phyloP scores from a whole-genome alignment of 768 basidiomycete species.

The Suillus clintonianus region DNA sequence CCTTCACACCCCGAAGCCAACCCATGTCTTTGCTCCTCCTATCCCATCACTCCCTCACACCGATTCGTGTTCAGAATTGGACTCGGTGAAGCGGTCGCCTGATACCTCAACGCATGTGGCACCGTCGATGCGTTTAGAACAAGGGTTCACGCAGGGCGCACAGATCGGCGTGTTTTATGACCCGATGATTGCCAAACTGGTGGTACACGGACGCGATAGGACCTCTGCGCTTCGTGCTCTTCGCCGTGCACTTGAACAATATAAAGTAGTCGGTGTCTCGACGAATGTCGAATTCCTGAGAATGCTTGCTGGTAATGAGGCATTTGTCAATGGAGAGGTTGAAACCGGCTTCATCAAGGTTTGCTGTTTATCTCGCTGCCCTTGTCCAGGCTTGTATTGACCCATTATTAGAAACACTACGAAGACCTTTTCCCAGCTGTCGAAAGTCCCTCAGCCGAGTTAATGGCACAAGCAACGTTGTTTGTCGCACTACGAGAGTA shows the following conservation, averaged over 20 bases:
- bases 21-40: conserved; percentile 62
- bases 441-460: conserved; percentile 54
- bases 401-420: conserved; percentile 69
- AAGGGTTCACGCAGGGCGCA: conserved; percentile 80
- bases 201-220: conserved; percentile 84
- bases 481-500: conserved; percentile 72
- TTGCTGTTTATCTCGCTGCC: conserved; percentile 17
- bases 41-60: conserved; percentile 16
- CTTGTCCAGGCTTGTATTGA: background rate
- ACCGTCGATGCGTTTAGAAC: conserved; percentile 81
- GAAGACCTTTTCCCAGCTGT: conserved; percentile 77
- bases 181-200: conserved; percentile 90
- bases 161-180: conserved; percentile 90
- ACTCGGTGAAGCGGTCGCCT: conserved; percentile 17
- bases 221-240: conserved; percentile 82
- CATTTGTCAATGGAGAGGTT: conserved; percentile 78
- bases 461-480: conserved; percentile 80
- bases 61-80: conserved; percentile 6
- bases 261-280: conserved; percentile 86
- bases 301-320: conserved; percentile 70
- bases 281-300: conserved; percentile 92
- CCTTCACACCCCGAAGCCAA: conserved; percentile 77
- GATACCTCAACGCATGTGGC: conserved; percentile 31
- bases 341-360: conserved; percentile 92
- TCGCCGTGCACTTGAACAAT: conserved; percentile 80